Evolutionary conservation across 345 rosid species (phyloP).

Genomic region (Eucalyptus grandis): DNA sequence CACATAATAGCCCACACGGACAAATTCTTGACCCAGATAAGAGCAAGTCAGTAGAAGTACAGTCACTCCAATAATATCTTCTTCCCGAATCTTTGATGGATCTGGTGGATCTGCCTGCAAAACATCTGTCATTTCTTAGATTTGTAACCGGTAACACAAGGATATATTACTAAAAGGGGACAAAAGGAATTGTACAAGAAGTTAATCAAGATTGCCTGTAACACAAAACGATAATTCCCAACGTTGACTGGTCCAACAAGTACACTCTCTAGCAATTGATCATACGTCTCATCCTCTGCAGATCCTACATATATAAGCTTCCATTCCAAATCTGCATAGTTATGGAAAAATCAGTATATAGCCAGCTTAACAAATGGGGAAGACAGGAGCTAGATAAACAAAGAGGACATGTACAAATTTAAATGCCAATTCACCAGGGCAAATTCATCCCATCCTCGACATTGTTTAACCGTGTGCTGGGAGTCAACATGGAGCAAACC

Average conservation of each 20-base stretch:
- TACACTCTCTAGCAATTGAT: conserved; percentile 77
- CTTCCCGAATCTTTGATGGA: conserved; percentile 80
- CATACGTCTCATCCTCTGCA: conserved; percentile 91
- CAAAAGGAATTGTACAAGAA: not conserved
- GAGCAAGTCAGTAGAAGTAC: conserved; percentile 82
- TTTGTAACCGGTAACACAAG: not conserved
- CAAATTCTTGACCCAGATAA: conserved; percentile 74
- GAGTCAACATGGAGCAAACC: not conserved
- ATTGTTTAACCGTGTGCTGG: not conserved
- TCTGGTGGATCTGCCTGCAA: conserved; percentile 87
- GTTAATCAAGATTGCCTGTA: conserved; percentile 36
- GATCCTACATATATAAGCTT: conserved; percentile 95
- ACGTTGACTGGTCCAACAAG: conserved; percentile 93
- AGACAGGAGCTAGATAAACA: not conserved
- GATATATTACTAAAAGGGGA: not conserved
- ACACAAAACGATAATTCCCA: conserved; percentile 81
- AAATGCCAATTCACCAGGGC: not conserved
- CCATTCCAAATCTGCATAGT: conserved; percentile 77
- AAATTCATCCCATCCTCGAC: not conserved
- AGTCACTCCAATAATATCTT: conserved; percentile 82
- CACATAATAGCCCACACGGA: conserved; percentile 85
- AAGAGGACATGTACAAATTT: not conserved
- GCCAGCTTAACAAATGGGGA: not conserved
- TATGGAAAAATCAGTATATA: not conserved
- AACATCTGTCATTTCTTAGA: not conserved